Base-by-base conservation (phyloP, 1,139 yeast species). In the Scheffersomyces stambukii region DNA sequence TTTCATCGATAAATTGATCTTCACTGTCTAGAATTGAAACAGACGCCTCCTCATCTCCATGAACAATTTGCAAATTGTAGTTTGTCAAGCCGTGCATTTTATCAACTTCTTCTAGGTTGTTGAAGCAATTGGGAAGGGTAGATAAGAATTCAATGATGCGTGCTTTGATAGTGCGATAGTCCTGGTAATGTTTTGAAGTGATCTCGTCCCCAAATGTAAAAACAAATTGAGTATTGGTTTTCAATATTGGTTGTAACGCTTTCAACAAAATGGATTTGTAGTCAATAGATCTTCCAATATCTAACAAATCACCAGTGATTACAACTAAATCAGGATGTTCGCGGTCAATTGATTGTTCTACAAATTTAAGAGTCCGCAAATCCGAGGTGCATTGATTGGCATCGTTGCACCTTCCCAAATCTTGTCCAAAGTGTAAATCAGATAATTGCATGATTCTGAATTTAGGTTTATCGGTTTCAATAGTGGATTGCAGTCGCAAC, bases 171-270 rank as follows among this genome's bases (percentile, higher is more conserved):
- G 28, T 28, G 14, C 32, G 33, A 21, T 43, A 30, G n/a, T n/a
- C n/a, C n/a, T n/a, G n/a, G n/a, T n/a, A n/a, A n/a, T n/a, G n/a
- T n/a, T n/a, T n/a, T n/a, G n/a, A n/a, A 25, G 46, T 54, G 10
- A 53, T 41, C 36, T 66, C 71, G 18, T 66, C 71, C 8, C 73
- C 73, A 45, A 66, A 65, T 3, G 67, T 63, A 36, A 58, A 55
- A 3, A 64, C 37, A 28, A 59, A 66, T 13, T 63, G 64, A 13
- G 59, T 42, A 10, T 49, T 46, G 6, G 46, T 40, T 14, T 45
- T 40, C 10, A 66, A 44, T 13, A 66, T 54, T 4, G 69, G 64
- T 14, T 56, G 54, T 16, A 66, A 47, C 5, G 60, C 54, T 33
- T 62, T 63, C 23, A 65, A 43, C 16, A 64, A 32, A n/a, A 55